Percentiles rank a stretch among this genome's conserved stretches.
phyloP scores from a whole-genome alignment of 192 early-diverging fungal genomes.

The Pecoramyces ruminantium region DNA sequence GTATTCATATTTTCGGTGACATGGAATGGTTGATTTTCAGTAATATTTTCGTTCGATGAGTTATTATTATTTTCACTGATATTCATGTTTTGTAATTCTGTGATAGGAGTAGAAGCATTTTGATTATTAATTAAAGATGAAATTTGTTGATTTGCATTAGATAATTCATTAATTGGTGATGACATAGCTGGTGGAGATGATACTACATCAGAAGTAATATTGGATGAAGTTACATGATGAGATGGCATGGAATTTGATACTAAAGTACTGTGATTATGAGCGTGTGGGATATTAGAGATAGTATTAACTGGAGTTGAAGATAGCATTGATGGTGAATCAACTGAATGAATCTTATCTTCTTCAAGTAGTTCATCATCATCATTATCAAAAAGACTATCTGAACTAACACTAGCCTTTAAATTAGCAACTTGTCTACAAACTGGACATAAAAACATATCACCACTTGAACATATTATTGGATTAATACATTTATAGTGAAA shows the following conservation, averaged over 20 bases:
- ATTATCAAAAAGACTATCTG: slow-evolving; percentile 7
- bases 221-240: neutral
- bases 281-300: neutral
- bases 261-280: neutral
- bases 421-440: slow-evolving; percentile 45
- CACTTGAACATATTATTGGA: neutral
- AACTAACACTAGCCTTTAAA: slow-evolving; percentile 28
- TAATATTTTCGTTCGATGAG: neutral
- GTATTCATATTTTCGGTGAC: neutral
- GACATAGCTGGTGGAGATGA: neutral
- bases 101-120: neutral
- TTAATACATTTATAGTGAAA: slow-evolving; percentile 43
- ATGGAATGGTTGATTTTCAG: neutral
- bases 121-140: neutral
- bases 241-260: neutral
- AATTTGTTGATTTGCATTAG: neutral
- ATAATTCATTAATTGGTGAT: neutral
- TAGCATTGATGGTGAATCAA: neutral
- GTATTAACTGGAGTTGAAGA: neutral
- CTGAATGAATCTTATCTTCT: neutral
- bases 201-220: neutral
- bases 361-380: neutral
- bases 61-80: neutral
- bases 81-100: neutral
- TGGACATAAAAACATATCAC: slow-evolving; percentile 42